These are phyloP conservation scores for Cryphonectria carpinicola DNA, from an alignment of 2,329 filamentous ascomycete species.

Conservation along the genomic window DNA sequence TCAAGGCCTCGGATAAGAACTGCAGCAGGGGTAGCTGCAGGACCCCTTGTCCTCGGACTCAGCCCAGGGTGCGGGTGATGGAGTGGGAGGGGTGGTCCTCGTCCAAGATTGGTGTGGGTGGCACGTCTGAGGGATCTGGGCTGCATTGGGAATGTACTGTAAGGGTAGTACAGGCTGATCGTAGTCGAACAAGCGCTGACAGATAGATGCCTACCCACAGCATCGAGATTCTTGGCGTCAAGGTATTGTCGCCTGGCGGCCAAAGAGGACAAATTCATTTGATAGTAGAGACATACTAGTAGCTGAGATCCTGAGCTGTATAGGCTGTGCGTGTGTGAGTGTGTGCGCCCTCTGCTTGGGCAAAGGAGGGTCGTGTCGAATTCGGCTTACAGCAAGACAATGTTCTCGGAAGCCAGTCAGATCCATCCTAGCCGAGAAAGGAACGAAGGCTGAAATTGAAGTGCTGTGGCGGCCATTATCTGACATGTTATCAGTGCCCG, in stretches of 20 bases:
- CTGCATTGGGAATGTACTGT: slow-evolving; percentile 6
- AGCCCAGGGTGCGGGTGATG: background rate
- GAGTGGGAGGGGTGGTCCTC: background rate
- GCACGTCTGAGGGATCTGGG: slow-evolving; percentile 1
- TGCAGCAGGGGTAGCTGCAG: slow-evolving; percentile 21
- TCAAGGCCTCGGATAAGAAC: slow-evolving; percentile 1
- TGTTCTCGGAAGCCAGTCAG: background rate
- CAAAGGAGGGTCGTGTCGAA: background rate
- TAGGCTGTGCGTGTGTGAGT: background rate
- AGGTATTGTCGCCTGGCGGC: background rate
- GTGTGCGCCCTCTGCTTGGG: background rate
- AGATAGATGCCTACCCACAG: background rate
- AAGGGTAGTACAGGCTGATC: background rate
- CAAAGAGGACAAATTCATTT: background rate
- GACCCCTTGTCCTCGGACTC: background rate
- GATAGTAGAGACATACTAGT: background rate
- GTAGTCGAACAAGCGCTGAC: background rate
- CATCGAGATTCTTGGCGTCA: slow-evolving; percentile 4
- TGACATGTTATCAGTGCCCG: background rate
- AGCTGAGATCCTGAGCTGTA: background rate
- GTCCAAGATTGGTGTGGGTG: background rate
- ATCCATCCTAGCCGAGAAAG: background rate
- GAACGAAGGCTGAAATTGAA: background rate
- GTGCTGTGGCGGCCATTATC: background rate
- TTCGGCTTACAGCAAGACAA: background rate